A percentile compares a stretch with the other conserved stretches of the same genome.
Evolutionary conservation across 495 filamentous ascomycete genomes (phyloP).

Genomic region (Bathelium albidoporum): DNA sequence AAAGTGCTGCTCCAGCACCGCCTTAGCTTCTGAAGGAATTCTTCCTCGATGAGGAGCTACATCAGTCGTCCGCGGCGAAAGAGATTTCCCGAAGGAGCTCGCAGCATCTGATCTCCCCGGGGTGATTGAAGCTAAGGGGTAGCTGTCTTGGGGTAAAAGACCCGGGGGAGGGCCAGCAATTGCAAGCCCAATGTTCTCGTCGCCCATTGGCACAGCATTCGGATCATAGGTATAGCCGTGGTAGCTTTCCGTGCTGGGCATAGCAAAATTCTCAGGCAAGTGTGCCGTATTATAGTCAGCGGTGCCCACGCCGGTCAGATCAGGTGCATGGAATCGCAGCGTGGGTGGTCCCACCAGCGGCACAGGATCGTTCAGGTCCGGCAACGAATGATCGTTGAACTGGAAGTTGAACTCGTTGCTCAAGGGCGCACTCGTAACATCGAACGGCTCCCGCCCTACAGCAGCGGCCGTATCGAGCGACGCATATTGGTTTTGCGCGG

Average conservation of each 20-base stretch:
- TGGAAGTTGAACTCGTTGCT: neutral
- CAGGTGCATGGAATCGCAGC: neutral
- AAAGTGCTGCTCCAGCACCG: constrained; percentile 1
- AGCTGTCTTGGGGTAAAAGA: neutral
- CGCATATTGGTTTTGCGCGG: neutral
- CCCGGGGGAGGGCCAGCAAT: neutral
- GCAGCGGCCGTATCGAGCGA: neutral
- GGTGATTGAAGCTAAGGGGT: neutral
- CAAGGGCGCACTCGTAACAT: neutral
- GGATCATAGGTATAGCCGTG: neutral
- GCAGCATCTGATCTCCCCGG: neutral
- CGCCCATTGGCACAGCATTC: neutral
- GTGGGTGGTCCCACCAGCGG: neutral
- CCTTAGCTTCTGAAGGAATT: neutral
- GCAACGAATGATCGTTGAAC: neutral
- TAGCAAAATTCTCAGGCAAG: neutral
- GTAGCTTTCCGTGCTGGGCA: constrained; percentile 1
- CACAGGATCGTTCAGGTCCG: neutral
- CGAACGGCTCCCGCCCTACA: neutral
- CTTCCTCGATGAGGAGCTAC: neutral
- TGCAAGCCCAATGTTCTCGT: neutral
- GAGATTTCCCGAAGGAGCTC: neutral
- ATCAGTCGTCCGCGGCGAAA: neutral
- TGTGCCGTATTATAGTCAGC: neutral
- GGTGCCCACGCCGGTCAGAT: neutral